Percentiles rank a stretch among this genome's conserved stretches.
These are phyloP conservation scores for Inonotus obliquus DNA, from an alignment of 1,284 basidiomycete species.

Conservation along the genomic window DNA sequence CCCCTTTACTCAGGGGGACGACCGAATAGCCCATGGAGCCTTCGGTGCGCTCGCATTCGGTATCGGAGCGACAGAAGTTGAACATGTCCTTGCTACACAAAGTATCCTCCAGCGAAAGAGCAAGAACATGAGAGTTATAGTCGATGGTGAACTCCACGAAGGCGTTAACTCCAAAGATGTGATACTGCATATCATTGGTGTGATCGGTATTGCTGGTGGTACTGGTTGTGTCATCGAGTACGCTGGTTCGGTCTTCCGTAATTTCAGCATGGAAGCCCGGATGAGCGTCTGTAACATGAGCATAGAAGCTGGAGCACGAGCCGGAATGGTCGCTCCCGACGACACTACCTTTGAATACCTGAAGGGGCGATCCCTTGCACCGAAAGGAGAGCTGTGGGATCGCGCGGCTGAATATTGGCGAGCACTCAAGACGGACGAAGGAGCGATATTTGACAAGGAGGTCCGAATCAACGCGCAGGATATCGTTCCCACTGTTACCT, in stretches of 20 bases:
- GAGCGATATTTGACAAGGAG: conserved; percentile 87
- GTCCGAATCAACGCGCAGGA: conserved; percentile 84
- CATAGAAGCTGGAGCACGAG: conserved; percentile 93
- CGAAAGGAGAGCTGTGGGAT: conserved; percentile 89
- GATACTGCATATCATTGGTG: conserved; percentile 90
- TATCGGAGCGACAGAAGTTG: conserved; percentile 95
- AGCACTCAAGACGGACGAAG: conserved; percentile 80
- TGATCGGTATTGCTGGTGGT: conserved; percentile 92
- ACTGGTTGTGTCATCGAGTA: conserved; percentile 94
- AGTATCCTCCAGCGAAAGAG: conserved; percentile 88
- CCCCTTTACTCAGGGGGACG: conserved; percentile 27
- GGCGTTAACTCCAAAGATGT: conserved; percentile 96
- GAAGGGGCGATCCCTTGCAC: conserved; percentile 78
- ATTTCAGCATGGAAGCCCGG: conserved; percentile 91
- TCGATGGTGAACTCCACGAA: conserved; percentile 81
- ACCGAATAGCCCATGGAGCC: conserved; percentile 88
- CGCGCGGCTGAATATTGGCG: conserved; percentile 87
- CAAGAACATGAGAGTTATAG: conserved; percentile 94
- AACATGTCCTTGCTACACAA: conserved; percentile 95
- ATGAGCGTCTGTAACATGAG: conserved; percentile 99
- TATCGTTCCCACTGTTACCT: conserved; percentile 92
- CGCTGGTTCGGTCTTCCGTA: conserved; percentile 87
- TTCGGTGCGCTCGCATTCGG: conserved; percentile 96
- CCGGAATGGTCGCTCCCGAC: conserved; percentile 95
- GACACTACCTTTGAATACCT: conserved; percentile 79